Evolutionary conservation across 164 flowering plant species (phyloP), one percentile per base, ranked within the genome.

Genomic region (Chimonanthus praecox): DNA sequence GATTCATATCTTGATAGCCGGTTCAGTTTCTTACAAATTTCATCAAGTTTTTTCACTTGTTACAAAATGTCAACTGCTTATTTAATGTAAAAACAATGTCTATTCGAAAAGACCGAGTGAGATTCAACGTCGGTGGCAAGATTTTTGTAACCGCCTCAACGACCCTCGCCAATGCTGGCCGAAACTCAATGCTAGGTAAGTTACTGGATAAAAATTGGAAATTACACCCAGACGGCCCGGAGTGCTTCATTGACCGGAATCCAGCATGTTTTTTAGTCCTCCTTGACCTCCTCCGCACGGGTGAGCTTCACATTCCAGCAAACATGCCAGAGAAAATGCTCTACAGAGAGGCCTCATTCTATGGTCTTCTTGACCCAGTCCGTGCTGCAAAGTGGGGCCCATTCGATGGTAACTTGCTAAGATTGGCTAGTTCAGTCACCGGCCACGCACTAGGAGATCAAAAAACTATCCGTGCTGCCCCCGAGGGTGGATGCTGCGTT

Each of bases 381-480:
- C 82, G 95, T 9, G 68, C 95, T 0, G 89, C 92, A 2, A 92
- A 85, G 58, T 89, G 95, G 94, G 95, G 95, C 44, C 84, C 80
- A 15, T 91, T 94, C 69, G 98, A 94, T 54, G 94, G 95, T 8
- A 90, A 94, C 80, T 73, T 87, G 62, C 84, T 94, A 46, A 54
- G 75, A 20, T 82, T 83, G 0, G 68, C 86, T 2, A 64, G 74
- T 67, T 87, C 95, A 1, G 71, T 87, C 8, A 70, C 85, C 0
- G 94, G 97, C 3, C 82, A 75, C 15, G 95, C 97, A 0, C 94
- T 95, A 0, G 97, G 98, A 0, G 97, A 94, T 45, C 94, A 94
- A 7, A 89, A 94, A 0, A 94, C 94, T 3, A 91, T 94, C 50
- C 83, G 98, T 2, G 98, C 92, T 6, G 87, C 89, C 15, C 98